Evolutionary conservation across 768 basidiomycete species (phyloP).

Genomic region (Lactifluus subvellereus): DNA sequence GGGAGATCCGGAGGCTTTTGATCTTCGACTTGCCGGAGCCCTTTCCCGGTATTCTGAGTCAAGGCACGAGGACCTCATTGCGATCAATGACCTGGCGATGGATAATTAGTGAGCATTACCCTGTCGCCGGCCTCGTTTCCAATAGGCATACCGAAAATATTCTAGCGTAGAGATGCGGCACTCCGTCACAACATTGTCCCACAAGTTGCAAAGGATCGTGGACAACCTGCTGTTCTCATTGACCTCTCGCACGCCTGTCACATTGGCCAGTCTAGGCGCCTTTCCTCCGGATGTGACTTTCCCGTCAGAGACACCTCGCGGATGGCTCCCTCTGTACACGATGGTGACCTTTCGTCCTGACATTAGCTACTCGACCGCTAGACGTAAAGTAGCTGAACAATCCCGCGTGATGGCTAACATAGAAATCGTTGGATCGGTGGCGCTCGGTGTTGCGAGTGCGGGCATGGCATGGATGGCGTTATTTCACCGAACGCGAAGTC

Average conservation of each 20-base stretch:
- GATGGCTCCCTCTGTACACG: slow-evolving; percentile 92
- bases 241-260: slow-evolving; percentile 44
- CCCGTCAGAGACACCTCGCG: slow-evolving; percentile 45
- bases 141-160: slow-evolving; percentile 22
- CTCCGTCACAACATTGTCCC: slow-evolving; percentile 74
- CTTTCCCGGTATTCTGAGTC: slow-evolving; percentile 74
- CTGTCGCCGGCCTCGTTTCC: slow-evolving; percentile 15
- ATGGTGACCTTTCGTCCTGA: slow-evolving; percentile 99
- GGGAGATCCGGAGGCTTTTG: slow-evolving; percentile 36
- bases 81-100: slow-evolving; percentile 91
- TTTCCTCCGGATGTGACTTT: slow-evolving; percentile 27
- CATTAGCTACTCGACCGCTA: slow-evolving; percentile 81
- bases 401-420: slow-evolving; percentile 48
- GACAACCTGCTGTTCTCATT: slow-evolving; percentile 70
- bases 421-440: slow-evolving; percentile 31
- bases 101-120: slow-evolving; percentile 81
- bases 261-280: slow-evolving; percentile 43
- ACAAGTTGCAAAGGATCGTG: slow-evolving; percentile 71
- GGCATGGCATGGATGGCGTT: slow-evolving; percentile 23
- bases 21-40: slow-evolving; percentile 56
- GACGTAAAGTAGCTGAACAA: slow-evolving; percentile 65
- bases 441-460: slow-evolving; percentile 12
- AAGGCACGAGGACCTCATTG: slow-evolving; percentile 82
- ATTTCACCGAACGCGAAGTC: slow-evolving; percentile 22
- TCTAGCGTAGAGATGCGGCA: slow-evolving; percentile 90